Evolutionary conservation across 1,284 basidiomycete genomes (phyloP), one percentile per base, ranked within the genome.

Genomic region (Ganoderma leucocontextum): DNA sequence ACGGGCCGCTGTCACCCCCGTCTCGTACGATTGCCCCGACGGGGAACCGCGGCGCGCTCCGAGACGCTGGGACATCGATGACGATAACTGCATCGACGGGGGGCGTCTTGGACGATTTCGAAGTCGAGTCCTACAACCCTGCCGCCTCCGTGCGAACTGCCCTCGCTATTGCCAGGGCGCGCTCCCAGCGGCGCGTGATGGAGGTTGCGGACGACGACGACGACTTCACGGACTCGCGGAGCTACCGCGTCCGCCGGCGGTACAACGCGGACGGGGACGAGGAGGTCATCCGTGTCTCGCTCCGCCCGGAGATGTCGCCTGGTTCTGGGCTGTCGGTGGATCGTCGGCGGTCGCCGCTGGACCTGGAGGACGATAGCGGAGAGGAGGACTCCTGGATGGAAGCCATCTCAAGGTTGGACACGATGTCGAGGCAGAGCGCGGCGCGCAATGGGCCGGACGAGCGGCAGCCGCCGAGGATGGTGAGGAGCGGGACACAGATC

Each of bases 251-350:
- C 36, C 80, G 80, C 41, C 78, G 83, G 64, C 80, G 79, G 60
- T 68, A 81, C 42, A 81, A 81, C 73, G 77, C 78, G 8, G 80
- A 83, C 67, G 82, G 83, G 25, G 82, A 83, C 53, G 83, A 85
- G 68, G 77, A 80, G 63, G 79, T 83, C 7, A 79, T 82, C 65
- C 82, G 79, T 61, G 80, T 84, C 67, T 78, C 78, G 53, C 70
- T 81, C 36, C 79, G 81, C 44, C 58, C 55, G 35, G 67, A 70
- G 66, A 47, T 29, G 6, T 55, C 44, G 59, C 63, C 65, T 62
- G 63, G 22, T 25, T 49, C 64, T 59, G 71, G 71, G 10, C 65
- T 35, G 19, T n/a, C 62, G n/a, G 4, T 38, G 19, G 53, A 55
- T 29, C 41, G 60, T 6, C 41, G 60, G 19, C 60, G 49, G 39